Evolutionary conservation across 371 early-diverging fungal genomes (phyloP).

Genomic region (Amoeboaphelidium protococcarum): DNA sequence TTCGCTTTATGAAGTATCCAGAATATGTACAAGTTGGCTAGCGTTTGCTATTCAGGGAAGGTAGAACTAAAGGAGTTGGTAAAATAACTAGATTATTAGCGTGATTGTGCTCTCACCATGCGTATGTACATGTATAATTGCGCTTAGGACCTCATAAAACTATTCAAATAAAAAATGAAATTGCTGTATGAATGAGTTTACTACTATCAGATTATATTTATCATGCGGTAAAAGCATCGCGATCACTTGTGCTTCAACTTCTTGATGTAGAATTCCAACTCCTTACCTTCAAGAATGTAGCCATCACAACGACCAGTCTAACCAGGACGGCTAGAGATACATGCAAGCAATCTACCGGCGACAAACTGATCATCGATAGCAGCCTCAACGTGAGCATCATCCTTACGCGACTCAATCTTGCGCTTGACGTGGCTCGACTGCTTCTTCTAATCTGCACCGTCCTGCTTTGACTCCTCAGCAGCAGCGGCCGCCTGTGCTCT

Average conservation of each 20-base stretch:
- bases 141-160: no score
- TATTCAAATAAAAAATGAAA: no score
- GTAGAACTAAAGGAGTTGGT: slow-evolving; percentile 73
- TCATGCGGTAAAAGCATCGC: no score
- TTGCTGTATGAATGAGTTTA: no score
- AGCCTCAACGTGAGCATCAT: slow-evolving; percentile 54
- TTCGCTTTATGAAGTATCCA: slow-evolving; percentile 44
- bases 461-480: slow-evolving; percentile 9
- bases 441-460: slow-evolving; percentile 29
- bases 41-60: slow-evolving; percentile 41
- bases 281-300: slow-evolving; percentile 96
- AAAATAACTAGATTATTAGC: slow-evolving; percentile 26
- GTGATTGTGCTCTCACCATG: not conserved
- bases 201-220: no score
- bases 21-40: slow-evolving; percentile 50
- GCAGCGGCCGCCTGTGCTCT: slow-evolving; percentile 6
- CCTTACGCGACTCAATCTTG: slow-evolving; percentile 63
- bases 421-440: slow-evolving; percentile 70
- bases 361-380: slow-evolving; percentile 79
- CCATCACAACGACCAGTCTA: slow-evolving; percentile 97
- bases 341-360: slow-evolving; percentile 85
- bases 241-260: not conserved
- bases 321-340: slow-evolving; percentile 93
- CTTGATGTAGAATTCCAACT: slow-evolving; percentile 70
- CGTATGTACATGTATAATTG: no score